A percentile compares a stretch with the other conserved stretches of the same genome.
phyloP scores from a whole-genome alignment of 768 basidiomycete genomes.

The Daedaleopsis nitida region DNA sequence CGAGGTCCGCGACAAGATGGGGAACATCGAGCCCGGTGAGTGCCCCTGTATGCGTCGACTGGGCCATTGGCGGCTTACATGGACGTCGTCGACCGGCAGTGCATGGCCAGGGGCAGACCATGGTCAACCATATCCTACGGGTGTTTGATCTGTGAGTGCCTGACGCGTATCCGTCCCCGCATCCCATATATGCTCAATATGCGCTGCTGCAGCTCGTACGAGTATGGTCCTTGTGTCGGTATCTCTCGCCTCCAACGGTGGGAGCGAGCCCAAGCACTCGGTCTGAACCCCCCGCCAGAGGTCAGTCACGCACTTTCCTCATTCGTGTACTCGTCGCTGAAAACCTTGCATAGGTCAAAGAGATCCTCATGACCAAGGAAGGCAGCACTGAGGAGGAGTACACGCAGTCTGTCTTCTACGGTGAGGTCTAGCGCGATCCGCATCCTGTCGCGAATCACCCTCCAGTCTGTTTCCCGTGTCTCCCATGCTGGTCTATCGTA shows the following conservation, averaged over 20 bases:
- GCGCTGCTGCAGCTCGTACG: slow-evolving; percentile 55
- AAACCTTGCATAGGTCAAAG: slow-evolving; percentile 56
- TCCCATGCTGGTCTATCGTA: not conserved
- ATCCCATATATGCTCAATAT: slow-evolving; percentile 9
- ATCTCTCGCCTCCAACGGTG: slow-evolving; percentile 84
- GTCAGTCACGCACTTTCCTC: slow-evolving; percentile 40
- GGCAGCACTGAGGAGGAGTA: slow-evolving; percentile 56
- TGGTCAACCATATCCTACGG: slow-evolving; percentile 70
- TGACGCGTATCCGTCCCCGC: not conserved
- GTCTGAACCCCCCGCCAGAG: slow-evolving; percentile 78
- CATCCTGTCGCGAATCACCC: not conserved
- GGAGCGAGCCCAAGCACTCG: slow-evolving; percentile 79
- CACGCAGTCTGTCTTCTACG: slow-evolving; percentile 59
- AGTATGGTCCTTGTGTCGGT: slow-evolving; percentile 81
- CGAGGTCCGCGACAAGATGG: slow-evolving; percentile 55
- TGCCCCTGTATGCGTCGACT: slow-evolving; percentile 10
- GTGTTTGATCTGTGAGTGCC: slow-evolving; percentile 70
- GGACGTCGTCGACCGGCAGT: slow-evolving; percentile 43
- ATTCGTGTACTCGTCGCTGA: not conserved
- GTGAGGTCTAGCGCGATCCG: slow-evolving; percentile 17
- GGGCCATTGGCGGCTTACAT: not conserved
- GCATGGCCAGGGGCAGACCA: slow-evolving; percentile 61
- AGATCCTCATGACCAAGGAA: slow-evolving; percentile 74
- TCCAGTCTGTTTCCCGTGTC: not conserved
- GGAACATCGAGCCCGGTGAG: slow-evolving; percentile 61